Percentiles rank a stretch among this genome's conserved stretches.
Conservation (phyloP, 1,284 basidiomycete species). For the Moesziomyces globuligerus region DNA sequence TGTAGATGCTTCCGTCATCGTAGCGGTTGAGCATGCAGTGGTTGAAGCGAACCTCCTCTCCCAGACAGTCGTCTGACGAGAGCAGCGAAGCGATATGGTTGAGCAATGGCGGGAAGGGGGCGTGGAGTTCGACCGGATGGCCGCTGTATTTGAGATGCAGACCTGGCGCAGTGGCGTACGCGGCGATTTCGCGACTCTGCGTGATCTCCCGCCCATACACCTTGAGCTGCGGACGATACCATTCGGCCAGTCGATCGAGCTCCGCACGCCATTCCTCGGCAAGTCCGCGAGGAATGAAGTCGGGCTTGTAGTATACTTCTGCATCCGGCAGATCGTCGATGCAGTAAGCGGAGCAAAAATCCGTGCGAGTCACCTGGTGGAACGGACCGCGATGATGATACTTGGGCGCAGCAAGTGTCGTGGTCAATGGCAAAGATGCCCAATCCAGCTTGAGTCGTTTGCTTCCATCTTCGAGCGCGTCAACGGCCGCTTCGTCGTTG, state of each 20-base stretch:
- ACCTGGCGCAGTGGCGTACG: conserved; percentile 65
- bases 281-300: conserved; percentile 66
- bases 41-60: conserved; percentile 70
- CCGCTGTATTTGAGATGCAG: conserved; percentile 69
- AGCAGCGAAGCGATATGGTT: conserved; percentile 68
- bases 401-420: conserved; percentile 14
- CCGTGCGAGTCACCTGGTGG: conserved; percentile 26
- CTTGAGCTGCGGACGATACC: conserved; percentile 71
- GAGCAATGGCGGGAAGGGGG: conserved; percentile 69
- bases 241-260: conserved; percentile 62
- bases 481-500: background rate
- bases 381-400: conserved; percentile 48
- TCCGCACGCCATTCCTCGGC: conserved; percentile 69
- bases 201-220: conserved; percentile 71
- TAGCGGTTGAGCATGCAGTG: conserved; percentile 72
- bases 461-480: background rate
- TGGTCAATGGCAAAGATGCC: background rate
- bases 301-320: conserved; percentile 68
- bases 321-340: conserved; percentile 59
- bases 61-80: conserved; percentile 65
- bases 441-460: conserved; percentile 9
- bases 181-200: conserved; percentile 70
- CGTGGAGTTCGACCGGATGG: conserved; percentile 67
- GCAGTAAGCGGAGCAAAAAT: conserved; percentile 26
- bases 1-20: conserved; percentile 70